Base-by-base conservation (phyloP, 2,329 filamentous ascomycete genomes). In the Sarocladiaceae sp. region DNA sequence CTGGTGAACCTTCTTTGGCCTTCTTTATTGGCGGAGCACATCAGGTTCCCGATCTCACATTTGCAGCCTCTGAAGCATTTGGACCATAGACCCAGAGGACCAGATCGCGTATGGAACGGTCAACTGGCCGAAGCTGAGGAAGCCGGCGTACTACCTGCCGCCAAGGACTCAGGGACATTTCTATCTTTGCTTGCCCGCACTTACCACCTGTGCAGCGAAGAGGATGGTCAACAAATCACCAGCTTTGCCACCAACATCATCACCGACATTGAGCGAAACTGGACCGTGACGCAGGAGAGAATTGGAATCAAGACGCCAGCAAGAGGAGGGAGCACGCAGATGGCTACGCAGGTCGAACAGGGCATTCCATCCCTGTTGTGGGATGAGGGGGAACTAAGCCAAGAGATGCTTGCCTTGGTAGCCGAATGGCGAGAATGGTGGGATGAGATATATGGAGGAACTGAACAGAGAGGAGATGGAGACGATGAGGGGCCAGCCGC, bases 221-320 rank as follows among this genome's bases (percentile, higher is more conserved):
- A 43, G 40, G 44, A 48, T 24, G 47, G 63, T 24, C 46, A 60
- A 3, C 57, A 68, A 20, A 54, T 69, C 7, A 53, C 58, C 23
- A 61, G 49, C 33, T 75, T 76, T 45, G 57, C 59, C 6, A 59
- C 62, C 13, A 64, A 64, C 40, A 70, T 77, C 29, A 45, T 64
- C 4, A 59, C 63, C 7, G 72, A 77, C 33, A 64, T 75, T 10
- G 56, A 57, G 3, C 63, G 61, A 34, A 70, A 66, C 33, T 77
- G 74, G 74, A 47, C 62, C 6, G 53, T 59, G 1, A 55, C 56
- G 3, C 55, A 51, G 3, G 51, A 55, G 2, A 56, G 47, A 3
- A 61, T 73, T 10, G 63, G 58, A 0, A 61, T 72, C 19, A 66
- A 61, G 45, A 63, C 60, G 3, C 65, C 67, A 4, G 60, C 58